Conservation (phyloP, 768 basidiomycete genomes). For the Phlegmacium glaucopus region DNA sequence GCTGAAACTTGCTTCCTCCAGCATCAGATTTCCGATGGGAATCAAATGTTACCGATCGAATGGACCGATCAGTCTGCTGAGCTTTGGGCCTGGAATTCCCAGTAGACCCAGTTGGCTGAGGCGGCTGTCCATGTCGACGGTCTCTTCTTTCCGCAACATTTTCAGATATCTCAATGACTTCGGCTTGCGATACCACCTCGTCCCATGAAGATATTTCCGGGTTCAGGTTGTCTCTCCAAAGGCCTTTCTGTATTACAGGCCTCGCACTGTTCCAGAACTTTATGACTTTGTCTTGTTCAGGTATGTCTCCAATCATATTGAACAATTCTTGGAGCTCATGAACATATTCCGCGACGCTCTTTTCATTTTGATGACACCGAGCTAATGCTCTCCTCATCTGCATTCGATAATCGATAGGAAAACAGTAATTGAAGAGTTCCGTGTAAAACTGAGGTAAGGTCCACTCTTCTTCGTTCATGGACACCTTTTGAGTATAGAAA, state of each 20-base stretch:
- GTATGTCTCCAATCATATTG: conserved; percentile 26
- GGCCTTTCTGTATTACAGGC: conserved; percentile 19
- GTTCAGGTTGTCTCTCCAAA: conserved; percentile 27
- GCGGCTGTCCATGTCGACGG: background rate
- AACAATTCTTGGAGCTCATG: conserved; percentile 31
- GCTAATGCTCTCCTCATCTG: conserved; percentile 23
- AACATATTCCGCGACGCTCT: conserved; percentile 27
- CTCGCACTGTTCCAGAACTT: conserved; percentile 32
- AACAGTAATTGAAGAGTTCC: no score
- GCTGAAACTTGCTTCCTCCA: no score
- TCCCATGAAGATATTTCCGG: conserved; percentile 21
- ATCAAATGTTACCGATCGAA: no score
- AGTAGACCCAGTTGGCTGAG: background rate
- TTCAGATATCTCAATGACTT: conserved; percentile 28
- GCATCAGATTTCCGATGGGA: no score
- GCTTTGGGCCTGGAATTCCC: conserved; percentile 4
- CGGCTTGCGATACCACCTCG: conserved; percentile 23
- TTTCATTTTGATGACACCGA: conserved; percentile 17
- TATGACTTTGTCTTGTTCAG: conserved; percentile 24
- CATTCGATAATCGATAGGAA: conserved; percentile 19
- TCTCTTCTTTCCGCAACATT: background rate
- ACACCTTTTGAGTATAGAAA: no score
- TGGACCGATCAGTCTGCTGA: conserved; percentile 3
- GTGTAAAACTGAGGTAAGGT: no score
- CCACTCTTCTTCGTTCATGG: no score